Percentiles rank a stretch among this genome's conserved stretches.
phyloP scores from a whole-genome alignment of 2,329 filamentous ascomycete species.

The Teratosphaeria epicoccoides region DNA sequence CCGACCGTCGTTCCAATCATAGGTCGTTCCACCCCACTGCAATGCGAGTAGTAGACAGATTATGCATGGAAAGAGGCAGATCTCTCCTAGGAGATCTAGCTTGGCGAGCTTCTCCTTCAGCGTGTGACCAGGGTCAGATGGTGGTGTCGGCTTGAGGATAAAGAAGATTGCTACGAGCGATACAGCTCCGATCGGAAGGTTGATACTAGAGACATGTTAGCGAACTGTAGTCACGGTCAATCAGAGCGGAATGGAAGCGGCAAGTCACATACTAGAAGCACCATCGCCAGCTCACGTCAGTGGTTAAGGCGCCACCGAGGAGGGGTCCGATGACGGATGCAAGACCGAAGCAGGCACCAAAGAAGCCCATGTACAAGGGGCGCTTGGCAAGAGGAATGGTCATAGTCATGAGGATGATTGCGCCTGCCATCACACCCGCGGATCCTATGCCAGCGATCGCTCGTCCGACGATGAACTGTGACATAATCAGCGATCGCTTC shows the following conservation, averaged over 20 bases:
- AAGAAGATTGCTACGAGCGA: slow-evolving; percentile 31
- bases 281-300: slow-evolving; percentile 30
- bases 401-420: slow-evolving; percentile 34
- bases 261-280: slow-evolving; percentile 10
- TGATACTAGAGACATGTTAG: slow-evolving; percentile 23
- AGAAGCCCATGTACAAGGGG: slow-evolving; percentile 28
- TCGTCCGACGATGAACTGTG: slow-evolving; percentile 30
- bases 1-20: slow-evolving; percentile 28
- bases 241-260: neutral
- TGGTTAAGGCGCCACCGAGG: slow-evolving; percentile 34
- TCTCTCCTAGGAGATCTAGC: slow-evolving; percentile 35
- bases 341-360: slow-evolving; percentile 29
- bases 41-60: slow-evolving; percentile 39
- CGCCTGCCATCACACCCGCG: slow-evolving; percentile 27
- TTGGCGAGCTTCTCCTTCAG: slow-evolving; percentile 31
- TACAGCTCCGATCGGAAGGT: slow-evolving; percentile 37
- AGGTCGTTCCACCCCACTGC: slow-evolving; percentile 39
- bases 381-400: slow-evolving; percentile 31
- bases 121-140: slow-evolving; percentile 12
- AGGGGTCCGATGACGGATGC: slow-evolving; percentile 35
- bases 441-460: slow-evolving; percentile 32
- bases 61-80: slow-evolving; percentile 28
- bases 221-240: neutral
- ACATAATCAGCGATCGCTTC: too few species aligned
- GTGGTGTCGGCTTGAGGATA: slow-evolving; percentile 26